Base-by-base conservation (phyloP, 2,329 filamentous ascomycete species). In the Microsporum ferrugineum region DNA sequence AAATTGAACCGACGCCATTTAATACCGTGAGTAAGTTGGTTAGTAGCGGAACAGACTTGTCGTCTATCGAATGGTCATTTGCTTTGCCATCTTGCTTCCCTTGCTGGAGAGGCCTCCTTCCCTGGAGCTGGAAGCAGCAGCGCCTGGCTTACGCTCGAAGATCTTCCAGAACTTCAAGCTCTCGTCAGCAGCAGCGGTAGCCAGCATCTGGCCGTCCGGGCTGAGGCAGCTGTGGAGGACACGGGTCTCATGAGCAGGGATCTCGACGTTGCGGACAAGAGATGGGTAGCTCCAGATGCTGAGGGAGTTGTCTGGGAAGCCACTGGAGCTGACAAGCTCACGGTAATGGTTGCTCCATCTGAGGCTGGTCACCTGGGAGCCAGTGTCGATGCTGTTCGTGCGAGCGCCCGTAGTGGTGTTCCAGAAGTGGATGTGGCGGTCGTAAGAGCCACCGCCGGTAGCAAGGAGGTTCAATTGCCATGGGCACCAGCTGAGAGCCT, bases 141-240 rank as follows among this genome's bases (percentile, higher is more conserved):
- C 79, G 60, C 90, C 91, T 17, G 91, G 81, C 84, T 96, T 97
- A 84, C 96, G 96, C 83, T 99, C 94, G 71, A 99, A 99, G 69
- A 99, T 83, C 85, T 99, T 99, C 94, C 94, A 99, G 82, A 99
- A 99, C 80, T 99, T 99, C 75, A 99, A 82, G 72, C 88, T 92
- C 81, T 99, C 94, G 70, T 99, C 94, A 41, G 92, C 91, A 68
- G 92, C 89, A 85, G 94, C 92, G 58, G 94, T 99, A 58, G 94
- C 94, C 61, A 99, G 84, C 85, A 96, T 96, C 80, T 99, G 94
- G 59, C 94, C 94, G 71, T 99, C 94, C 2, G 94, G 94, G 78
- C 91, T 96, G 68, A 99, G 84, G 73, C 89, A 94, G 81, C 89
- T 95, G 84, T 97, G 94, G 57, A 99, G 84, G 47, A 99, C 92